phyloP scores from a whole-genome alignment of 2,329 filamentous ascomycete species.

The Paraphoma sp. region DNA sequence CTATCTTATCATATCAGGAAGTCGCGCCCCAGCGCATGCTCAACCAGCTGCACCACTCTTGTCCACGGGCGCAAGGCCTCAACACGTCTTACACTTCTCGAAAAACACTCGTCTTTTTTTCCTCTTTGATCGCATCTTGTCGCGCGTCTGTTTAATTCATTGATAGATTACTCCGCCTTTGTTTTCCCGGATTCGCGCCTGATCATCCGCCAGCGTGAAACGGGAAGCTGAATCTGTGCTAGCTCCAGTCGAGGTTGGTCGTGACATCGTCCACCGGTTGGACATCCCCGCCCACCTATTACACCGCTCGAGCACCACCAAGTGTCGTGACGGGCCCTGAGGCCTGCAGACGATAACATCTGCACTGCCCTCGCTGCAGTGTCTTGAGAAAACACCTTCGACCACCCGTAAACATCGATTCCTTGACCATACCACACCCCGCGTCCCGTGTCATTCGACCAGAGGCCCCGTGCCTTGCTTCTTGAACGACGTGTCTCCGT shows the following conservation, averaged over 20 bases:
- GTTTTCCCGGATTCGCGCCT: conserved; percentile 20
- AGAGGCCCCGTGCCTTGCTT: conserved; percentile 24
- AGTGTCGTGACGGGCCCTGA: conserved; percentile 27
- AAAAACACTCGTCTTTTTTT: background rate
- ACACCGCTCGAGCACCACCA: conserved; percentile 18
- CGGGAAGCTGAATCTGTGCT: conserved; percentile 22
- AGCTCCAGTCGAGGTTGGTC: conserved; percentile 20
- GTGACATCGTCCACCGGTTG: conserved; percentile 25
- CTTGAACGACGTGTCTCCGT: conserved; percentile 16
- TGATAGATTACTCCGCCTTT: conserved; percentile 7
- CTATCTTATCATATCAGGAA: conserved; percentile 3
- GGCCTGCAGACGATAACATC: conserved; percentile 18
- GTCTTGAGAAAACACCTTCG: background rate
- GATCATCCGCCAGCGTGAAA: conserved; percentile 24
- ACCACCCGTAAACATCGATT: background rate
- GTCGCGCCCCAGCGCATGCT: background rate
- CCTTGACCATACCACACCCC: background rate
- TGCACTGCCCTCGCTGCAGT: background rate
- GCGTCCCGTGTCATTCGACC: conserved; percentile 9
- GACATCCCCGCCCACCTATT: conserved; percentile 17
- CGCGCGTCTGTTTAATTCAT: background rate
- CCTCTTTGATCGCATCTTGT: background rate
- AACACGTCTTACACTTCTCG: conserved; percentile 5
- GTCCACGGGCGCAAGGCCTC: background rate
- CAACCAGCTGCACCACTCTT: background rate